These are phyloP conservation scores for Alternaria brassicae DNA, from an alignment of 2,329 filamentous ascomycete genomes.

Conservation along the genomic window DNA sequence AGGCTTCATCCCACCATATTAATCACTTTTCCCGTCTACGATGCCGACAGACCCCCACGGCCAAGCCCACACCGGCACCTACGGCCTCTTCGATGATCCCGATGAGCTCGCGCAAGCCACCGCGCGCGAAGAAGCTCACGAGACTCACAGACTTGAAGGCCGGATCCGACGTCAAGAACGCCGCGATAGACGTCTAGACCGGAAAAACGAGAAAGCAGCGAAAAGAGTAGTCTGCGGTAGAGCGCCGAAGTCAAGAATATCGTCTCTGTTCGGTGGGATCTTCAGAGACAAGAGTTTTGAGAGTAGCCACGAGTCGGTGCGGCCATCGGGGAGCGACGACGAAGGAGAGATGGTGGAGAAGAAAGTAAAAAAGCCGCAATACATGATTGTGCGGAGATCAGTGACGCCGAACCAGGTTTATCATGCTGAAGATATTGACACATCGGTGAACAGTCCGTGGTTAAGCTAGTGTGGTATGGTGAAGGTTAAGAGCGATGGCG, in stretches of 20 bases:
- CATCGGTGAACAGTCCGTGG: conserved; percentile 14
- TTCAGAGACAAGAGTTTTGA: neutral
- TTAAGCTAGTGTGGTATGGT: conserved; percentile 26
- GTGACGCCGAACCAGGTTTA: conserved; percentile 8
- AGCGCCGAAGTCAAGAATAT: neutral
- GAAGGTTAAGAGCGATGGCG: conserved; percentile 15
- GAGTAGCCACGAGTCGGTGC: neutral
- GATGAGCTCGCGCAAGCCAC: conserved; percentile 13
- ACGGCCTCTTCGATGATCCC: conserved; percentile 29
- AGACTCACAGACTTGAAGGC: neutral
- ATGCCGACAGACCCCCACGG: conserved; percentile 12
- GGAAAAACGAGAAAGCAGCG: conserved; percentile 2
- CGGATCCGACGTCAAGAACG: conserved; percentile 7
- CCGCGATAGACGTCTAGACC: neutral
- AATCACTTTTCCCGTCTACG: neutral
- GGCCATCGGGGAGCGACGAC: neutral
- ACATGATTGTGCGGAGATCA: conserved; percentile 2
- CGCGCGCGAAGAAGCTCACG: conserved; percentile 2
- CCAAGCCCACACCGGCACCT: conserved; percentile 21
- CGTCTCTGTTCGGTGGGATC: neutral
- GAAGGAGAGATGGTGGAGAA: neutral
- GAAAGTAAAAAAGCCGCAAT: neutral
- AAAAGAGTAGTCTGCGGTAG: conserved; percentile 1
- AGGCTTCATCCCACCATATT: neutral
- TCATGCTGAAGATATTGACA: conserved; percentile 5